Conservation (phyloP, 2,329 filamentous ascomycete genomes). For the Sclerotinia minor region DNA sequence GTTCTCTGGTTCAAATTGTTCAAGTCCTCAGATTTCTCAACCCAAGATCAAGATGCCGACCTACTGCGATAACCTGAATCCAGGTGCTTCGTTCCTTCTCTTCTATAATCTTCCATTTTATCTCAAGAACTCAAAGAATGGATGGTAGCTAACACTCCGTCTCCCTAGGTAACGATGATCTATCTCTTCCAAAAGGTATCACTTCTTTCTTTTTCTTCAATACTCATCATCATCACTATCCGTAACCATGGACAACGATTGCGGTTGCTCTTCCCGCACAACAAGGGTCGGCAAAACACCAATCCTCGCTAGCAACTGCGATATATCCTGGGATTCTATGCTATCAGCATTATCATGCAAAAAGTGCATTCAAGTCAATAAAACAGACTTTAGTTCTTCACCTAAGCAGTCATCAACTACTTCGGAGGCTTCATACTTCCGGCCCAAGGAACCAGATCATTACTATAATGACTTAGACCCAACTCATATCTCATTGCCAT, state of each 20-base stretch:
- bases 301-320: slow-evolving; percentile 9
- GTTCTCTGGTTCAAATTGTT: not conserved
- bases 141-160: slow-evolving; percentile 29
- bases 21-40: not conserved
- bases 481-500: not conserved
- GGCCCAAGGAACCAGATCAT: not conserved
- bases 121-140: not conserved
- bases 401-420: not conserved
- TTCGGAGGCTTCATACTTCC: slow-evolving; percentile 7
- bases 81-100: slow-evolving; percentile 20
- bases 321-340: slow-evolving; percentile 14
- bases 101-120: not conserved
- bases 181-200: slow-evolving; percentile 64
- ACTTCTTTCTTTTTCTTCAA: slow-evolving; percentile 24
- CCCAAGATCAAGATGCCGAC: not conserved
- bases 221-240: slow-evolving; percentile 21
- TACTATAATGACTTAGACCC: not conserved
- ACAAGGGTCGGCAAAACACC: slow-evolving; percentile 8
- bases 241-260: slow-evolving; percentile 24
- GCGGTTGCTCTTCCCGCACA: slow-evolving; percentile 19
- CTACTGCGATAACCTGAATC: slow-evolving; percentile 1
- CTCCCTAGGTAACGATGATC: slow-evolving; percentile 58
- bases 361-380: not conserved
- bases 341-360: slow-evolving; percentile 15
- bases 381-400: not conserved